Percentiles rank a stretch among this genome's conserved stretches.
Conservation (phyloP, 2,329 filamentous ascomycete genomes). For the Colletotrichum nymphaeae region DNA sequence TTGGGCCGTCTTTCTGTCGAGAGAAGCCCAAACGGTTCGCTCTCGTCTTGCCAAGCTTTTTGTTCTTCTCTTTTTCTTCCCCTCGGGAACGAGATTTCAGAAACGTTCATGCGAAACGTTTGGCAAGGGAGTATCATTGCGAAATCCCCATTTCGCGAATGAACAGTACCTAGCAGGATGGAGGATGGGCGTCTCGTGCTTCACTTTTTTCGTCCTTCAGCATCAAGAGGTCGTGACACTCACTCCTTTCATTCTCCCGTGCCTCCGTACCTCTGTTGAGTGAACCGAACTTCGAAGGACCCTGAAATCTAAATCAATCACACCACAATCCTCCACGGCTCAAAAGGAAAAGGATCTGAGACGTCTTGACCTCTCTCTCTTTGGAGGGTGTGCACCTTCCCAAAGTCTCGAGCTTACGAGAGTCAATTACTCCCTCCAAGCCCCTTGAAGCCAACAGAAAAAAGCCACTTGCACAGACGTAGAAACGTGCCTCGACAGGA, state of each 20-base stretch:
- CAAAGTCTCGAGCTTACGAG: not conserved
- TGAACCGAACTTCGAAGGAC: not conserved
- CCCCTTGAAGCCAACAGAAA: not conserved
- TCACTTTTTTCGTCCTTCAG: not conserved
- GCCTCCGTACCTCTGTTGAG: too few species aligned
- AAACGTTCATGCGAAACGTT: not conserved
- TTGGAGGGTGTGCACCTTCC: not conserved
- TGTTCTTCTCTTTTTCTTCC: not conserved
- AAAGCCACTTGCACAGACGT: not conserved
- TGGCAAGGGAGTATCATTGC: not conserved
- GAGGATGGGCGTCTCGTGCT: not conserved
- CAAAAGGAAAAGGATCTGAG: not conserved
- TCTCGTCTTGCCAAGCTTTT: not conserved
- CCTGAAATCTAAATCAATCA: not conserved
- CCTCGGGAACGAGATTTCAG: not conserved
- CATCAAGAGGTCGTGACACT: not conserved
- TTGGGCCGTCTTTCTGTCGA: not conserved
- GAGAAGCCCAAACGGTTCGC: not conserved
- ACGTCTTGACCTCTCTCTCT: not conserved
- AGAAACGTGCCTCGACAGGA: not conserved
- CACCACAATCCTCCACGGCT: not conserved
- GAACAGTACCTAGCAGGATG: not conserved
- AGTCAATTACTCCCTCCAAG: not conserved
- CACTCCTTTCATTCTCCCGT: not conserved
- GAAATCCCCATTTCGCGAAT: not conserved